Conservation (phyloP, 75 land plant species). For the Larix kaempferi region DNA sequence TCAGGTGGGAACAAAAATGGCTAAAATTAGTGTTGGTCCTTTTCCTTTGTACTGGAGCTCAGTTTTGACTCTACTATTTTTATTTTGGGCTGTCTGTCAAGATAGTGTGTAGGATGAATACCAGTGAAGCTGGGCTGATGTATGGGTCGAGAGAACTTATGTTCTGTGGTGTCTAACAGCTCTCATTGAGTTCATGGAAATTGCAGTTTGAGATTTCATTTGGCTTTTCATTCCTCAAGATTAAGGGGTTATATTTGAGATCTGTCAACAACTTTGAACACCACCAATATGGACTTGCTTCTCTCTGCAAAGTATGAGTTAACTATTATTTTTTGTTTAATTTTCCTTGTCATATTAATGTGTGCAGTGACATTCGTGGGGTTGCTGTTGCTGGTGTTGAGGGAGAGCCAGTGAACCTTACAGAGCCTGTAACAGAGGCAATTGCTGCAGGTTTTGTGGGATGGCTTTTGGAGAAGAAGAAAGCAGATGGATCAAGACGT, state of each 20-base stretch:
- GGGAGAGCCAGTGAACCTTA: conserved; percentile 93
- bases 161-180: not conserved
- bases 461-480: conserved; percentile 78
- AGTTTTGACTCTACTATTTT: not conserved
- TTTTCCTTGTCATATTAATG: not conserved
- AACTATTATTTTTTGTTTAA: not conserved
- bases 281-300: not conserved
- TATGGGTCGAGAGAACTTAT: not conserved
- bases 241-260: not conserved
- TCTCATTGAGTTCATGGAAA: not conserved
- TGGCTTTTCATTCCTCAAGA: not conserved
- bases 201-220: not conserved
- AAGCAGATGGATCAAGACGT: conserved; percentile 46
- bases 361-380: conserved; percentile 93
- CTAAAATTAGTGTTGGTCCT: not conserved
- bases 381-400: conserved; percentile 92
- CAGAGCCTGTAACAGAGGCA: conserved; percentile 82
- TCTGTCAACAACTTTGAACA: too few relatives aligned
- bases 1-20: not conserved
- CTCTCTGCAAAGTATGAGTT: not conserved
- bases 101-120: not conserved
- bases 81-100: not conserved
- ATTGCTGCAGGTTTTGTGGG: conserved; percentile 94
- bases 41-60: not conserved
- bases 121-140: not conserved